Evolutionary conservation across 2,329 filamentous ascomycete species (phyloP).

Genomic region (Nothophoma quercina): DNA sequence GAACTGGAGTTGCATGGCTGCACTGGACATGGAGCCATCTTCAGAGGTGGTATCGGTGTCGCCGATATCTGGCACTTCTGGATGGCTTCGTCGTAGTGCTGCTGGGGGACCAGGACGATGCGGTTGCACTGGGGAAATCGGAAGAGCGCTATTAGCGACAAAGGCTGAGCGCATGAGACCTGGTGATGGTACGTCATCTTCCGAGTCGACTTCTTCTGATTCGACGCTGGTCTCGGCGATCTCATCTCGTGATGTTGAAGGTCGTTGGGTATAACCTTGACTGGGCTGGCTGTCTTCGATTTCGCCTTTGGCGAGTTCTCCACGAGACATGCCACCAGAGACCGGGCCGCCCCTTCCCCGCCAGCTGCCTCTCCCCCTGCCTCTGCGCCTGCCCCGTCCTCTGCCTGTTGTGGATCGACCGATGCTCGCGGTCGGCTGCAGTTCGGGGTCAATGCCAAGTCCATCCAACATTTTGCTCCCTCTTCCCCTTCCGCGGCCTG

Average conservation of each 20-base stretch:
- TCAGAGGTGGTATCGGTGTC: slow-evolving; percentile 5
- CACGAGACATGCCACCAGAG: neutral
- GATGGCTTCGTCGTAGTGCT: slow-evolving; percentile 2
- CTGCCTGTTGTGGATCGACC: slow-evolving; percentile 20
- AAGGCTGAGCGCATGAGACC: slow-evolving; percentile 38
- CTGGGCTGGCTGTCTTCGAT: slow-evolving; percentile 4
- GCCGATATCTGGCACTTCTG: slow-evolving; percentile 14
- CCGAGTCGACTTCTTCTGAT: slow-evolving; percentile 13
- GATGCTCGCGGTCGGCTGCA: neutral
- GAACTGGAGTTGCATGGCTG: slow-evolving; percentile 18
- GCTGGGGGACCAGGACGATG: neutral
- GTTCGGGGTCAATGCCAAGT: slow-evolving; percentile 13
- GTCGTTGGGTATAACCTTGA: neutral
- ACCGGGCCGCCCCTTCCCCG: slow-evolving; percentile 8
- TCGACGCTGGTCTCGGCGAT: slow-evolving; percentile 19
- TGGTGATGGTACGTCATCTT: slow-evolving; percentile 28
- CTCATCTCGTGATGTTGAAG: neutral
- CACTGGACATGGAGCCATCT: slow-evolving; percentile 21
- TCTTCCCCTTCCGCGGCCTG: slow-evolving; percentile 7
- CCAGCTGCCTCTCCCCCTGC: slow-evolving; percentile 27
- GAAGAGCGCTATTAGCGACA: slow-evolving; percentile 42
- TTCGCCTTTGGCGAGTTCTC: slow-evolving; percentile 5
- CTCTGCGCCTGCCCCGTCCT: slow-evolving; percentile 22
- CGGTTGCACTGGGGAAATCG: slow-evolving; percentile 25
- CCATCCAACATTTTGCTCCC: slow-evolving; percentile 23